Conservation (phyloP, 179 eudicot species). For the Amaranthus tricolor region DNA sequence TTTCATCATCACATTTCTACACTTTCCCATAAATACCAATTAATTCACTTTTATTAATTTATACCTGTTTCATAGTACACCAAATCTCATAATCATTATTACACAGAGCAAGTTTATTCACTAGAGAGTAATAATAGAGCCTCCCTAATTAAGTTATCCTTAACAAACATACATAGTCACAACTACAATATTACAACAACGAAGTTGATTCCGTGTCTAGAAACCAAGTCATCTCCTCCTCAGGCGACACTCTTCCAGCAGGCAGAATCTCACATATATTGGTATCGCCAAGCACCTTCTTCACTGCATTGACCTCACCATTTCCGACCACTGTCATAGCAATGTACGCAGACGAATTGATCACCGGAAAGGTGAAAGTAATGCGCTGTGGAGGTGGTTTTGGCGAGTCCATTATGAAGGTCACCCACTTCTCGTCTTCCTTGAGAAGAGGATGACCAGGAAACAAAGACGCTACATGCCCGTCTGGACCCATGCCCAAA, state of each 20-base stretch:
- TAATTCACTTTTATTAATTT: too few relatives aligned
- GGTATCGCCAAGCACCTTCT: constrained; percentile 42
- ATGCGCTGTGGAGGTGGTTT: constrained; percentile 78
- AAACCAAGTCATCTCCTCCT: constrained; percentile 62
- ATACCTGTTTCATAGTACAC: too few relatives aligned
- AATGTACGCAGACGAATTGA: constrained; percentile 65
- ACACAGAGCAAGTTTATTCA: too few relatives aligned
- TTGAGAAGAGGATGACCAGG: constrained; percentile 68
- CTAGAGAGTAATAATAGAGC: too few relatives aligned
- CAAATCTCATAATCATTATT: too few relatives aligned
- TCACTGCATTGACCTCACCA: constrained; percentile 55
- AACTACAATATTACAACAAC: constrained; percentile 22
- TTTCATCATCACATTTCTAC: too few relatives aligned
- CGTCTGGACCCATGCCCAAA: constrained; percentile 85
- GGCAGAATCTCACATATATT: constrained; percentile 43
- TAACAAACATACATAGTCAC: too few relatives aligned
- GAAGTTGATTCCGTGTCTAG: constrained; percentile 69
- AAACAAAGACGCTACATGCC: constrained; percentile 79
- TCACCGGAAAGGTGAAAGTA: constrained; percentile 78
- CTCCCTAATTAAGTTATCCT: too few relatives aligned
- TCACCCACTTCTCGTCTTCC: constrained; percentile 65
- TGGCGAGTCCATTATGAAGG: constrained; percentile 77
- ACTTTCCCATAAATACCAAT: too few relatives aligned
- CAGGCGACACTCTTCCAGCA: constrained; percentile 60
- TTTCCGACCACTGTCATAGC: constrained; percentile 61